phyloP scores from a whole-genome alignment of 2,329 filamentous ascomycete genomes.

The Aspergillus pseudoviridinutans region DNA sequence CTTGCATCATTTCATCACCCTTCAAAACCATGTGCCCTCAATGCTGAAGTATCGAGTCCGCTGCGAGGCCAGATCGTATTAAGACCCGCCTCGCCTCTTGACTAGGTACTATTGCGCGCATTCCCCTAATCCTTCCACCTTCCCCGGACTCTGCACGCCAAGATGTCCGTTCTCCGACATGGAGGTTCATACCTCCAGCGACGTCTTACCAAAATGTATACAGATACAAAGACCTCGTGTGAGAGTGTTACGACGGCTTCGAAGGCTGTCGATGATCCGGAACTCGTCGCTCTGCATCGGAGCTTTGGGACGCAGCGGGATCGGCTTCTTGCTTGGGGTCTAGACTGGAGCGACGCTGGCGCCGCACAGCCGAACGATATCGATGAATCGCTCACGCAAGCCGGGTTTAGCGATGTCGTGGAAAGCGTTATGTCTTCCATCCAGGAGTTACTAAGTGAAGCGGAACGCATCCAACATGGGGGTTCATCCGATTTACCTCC shows the following conservation, averaged over 20 bases:
- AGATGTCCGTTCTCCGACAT: slow-evolving; percentile 46
- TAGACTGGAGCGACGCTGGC: slow-evolving; percentile 62
- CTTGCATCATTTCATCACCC: neutral
- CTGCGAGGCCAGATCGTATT: slow-evolving; percentile 6
- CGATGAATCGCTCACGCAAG: slow-evolving; percentile 59
- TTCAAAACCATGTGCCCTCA: neutral
- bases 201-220: slow-evolving; percentile 58
- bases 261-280: slow-evolving; percentile 48
- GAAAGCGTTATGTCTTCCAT: slow-evolving; percentile 62
- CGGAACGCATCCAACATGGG: slow-evolving; percentile 53
- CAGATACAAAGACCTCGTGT: slow-evolving; percentile 60
- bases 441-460: slow-evolving; percentile 59
- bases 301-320: slow-evolving; percentile 63
- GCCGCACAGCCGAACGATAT: slow-evolving; percentile 56
- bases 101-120: slow-evolving; percentile 10
- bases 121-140: slow-evolving; percentile 6
- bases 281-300: slow-evolving; percentile 54
- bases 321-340: slow-evolving; percentile 60
- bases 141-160: slow-evolving; percentile 19
- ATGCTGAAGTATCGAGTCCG: neutral
- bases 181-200: slow-evolving; percentile 43
- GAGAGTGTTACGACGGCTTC: slow-evolving; percentile 50
- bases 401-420: slow-evolving; percentile 61
- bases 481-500: slow-evolving; percentile 37
- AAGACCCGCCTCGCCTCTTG: neutral